Conservation (phyloP, 1,284 basidiomycete genomes). For the Ganoderma lingzhi region DNA sequence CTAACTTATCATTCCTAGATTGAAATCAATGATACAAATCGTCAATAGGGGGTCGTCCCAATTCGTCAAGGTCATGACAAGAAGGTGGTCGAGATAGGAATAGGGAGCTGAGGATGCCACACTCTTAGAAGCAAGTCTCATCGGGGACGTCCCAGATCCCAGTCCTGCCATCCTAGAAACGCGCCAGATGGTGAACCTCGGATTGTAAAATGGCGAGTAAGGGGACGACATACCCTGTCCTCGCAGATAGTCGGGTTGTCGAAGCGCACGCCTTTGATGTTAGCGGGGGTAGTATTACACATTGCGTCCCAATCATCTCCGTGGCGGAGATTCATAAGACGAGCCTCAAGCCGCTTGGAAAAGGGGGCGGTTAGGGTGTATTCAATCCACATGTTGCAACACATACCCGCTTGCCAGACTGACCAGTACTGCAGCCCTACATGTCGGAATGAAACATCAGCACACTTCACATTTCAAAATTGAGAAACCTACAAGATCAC, state of each 20-base stretch:
- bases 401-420: slow-evolving; percentile 12
- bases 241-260: slow-evolving; percentile 23
- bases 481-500: slow-evolving; percentile 26
- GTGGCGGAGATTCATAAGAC: slow-evolving; percentile 19
- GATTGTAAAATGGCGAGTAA: not conserved
- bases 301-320: slow-evolving; percentile 27
- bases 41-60: not conserved
- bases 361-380: not conserved
- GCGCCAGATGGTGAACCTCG: not conserved
- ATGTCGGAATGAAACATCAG: not conserved
- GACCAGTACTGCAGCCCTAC: slow-evolving; percentile 25
- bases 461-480: too few relatives aligned
- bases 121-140: slow-evolving; percentile 7
- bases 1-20: not conserved
- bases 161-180: slow-evolving; percentile 26
- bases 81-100: too few relatives aligned
- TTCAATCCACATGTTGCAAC: not conserved
- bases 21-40: not conserved
- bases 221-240: slow-evolving; percentile 21
- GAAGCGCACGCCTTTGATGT: slow-evolving; percentile 21
- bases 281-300: slow-evolving; percentile 29
- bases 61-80: not conserved
- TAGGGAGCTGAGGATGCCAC: not conserved
- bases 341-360: slow-evolving; percentile 23
- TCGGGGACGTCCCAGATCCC: slow-evolving; percentile 28